These are phyloP conservation scores for Collybiopsis luxurians DNA, from an alignment of 768 basidiomycete species.

Conservation along the genomic window DNA sequence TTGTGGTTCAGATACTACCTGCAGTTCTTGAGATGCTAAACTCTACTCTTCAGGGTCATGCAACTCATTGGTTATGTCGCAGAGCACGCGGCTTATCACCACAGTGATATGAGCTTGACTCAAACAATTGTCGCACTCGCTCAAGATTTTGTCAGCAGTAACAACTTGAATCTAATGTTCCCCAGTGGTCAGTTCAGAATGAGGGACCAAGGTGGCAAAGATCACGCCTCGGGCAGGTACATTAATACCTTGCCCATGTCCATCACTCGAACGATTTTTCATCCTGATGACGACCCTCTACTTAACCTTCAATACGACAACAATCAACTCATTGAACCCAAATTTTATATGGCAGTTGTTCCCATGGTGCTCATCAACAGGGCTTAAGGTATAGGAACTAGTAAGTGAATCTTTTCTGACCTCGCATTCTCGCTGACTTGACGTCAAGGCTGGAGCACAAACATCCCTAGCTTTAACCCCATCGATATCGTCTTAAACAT, in stretches of 20 bases:
- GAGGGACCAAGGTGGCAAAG: conserved; percentile 90
- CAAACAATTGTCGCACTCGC: conserved; percentile 92
- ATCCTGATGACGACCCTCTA: conserved; percentile 83
- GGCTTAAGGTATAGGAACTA: conserved; percentile 96
- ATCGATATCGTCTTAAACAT: conserved; percentile 86
- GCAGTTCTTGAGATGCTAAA: background rate
- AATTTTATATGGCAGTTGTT: conserved; percentile 88
- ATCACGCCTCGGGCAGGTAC: conserved; percentile 95
- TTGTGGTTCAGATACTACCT: background rate
- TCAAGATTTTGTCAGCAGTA: conserved; percentile 92
- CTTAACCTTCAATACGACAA: conserved; percentile 86
- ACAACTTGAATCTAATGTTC: conserved; percentile 85
- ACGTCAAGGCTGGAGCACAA: conserved; percentile 87
- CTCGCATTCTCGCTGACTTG: conserved; percentile 2
- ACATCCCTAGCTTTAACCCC: conserved; percentile 90
- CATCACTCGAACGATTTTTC: conserved; percentile 75
- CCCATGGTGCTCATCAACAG: conserved; percentile 93
- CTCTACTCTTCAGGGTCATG: conserved; percentile 58
- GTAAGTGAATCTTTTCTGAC: conserved; percentile 34
- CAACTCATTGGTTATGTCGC: conserved; percentile 95
- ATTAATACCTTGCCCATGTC: conserved; percentile 82
- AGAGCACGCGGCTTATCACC: conserved; percentile 94
- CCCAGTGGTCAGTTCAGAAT: conserved; percentile 97
- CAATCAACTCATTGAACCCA: conserved; percentile 83
- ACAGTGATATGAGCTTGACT: conserved; percentile 86